phyloP scores from a whole-genome alignment of 1,284 basidiomycete species.

The Xerocomus nothofagi region DNA sequence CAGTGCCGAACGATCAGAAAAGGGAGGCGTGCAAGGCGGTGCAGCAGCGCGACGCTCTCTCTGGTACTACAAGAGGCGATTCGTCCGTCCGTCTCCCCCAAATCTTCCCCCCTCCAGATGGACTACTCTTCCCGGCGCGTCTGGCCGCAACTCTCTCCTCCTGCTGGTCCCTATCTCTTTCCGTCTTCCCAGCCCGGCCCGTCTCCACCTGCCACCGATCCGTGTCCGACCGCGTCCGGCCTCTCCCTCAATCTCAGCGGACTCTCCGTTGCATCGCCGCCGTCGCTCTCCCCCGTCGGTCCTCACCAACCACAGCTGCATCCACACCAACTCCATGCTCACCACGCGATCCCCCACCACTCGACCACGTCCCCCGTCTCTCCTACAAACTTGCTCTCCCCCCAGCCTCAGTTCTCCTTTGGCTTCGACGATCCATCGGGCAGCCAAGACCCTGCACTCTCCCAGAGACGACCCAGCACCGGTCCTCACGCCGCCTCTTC shows the following conservation, averaged over 20 bases:
- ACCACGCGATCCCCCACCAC: slow-evolving; percentile 23
- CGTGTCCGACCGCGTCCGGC: slow-evolving; percentile 23
- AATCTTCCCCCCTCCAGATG: slow-evolving; percentile 9
- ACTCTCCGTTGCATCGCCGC: slow-evolving; percentile 62
- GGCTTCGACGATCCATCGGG: slow-evolving; percentile 23
- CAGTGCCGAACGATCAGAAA: background rate
- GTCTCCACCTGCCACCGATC: slow-evolving; percentile 21
- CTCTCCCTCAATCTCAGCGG: slow-evolving; percentile 69
- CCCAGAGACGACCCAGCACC: slow-evolving; percentile 28
- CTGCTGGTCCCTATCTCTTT: slow-evolving; percentile 18
- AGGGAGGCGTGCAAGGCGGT: slow-evolving; percentile 12
- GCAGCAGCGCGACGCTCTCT: slow-evolving; percentile 1
- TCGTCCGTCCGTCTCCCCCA: background rate
- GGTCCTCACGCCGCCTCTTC: slow-evolving; percentile 35
- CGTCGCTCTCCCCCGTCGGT: slow-evolving; percentile 59
- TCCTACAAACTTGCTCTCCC: slow-evolving; percentile 23
- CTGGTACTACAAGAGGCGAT: slow-evolving; percentile 17
- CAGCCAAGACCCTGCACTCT: slow-evolving; percentile 11
- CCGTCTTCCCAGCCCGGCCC: slow-evolving; percentile 27
- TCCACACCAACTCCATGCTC: slow-evolving; percentile 20
- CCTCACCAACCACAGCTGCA: slow-evolving; percentile 32
- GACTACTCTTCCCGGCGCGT: slow-evolving; percentile 20
- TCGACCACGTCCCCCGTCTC: too few relatives aligned
- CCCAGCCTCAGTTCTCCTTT: slow-evolving; percentile 26
- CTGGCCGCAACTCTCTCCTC: too few relatives aligned